phyloP scores from a whole-genome alignment of 163 green algal genomes.

The Scenedesmus sp. region DNA sequence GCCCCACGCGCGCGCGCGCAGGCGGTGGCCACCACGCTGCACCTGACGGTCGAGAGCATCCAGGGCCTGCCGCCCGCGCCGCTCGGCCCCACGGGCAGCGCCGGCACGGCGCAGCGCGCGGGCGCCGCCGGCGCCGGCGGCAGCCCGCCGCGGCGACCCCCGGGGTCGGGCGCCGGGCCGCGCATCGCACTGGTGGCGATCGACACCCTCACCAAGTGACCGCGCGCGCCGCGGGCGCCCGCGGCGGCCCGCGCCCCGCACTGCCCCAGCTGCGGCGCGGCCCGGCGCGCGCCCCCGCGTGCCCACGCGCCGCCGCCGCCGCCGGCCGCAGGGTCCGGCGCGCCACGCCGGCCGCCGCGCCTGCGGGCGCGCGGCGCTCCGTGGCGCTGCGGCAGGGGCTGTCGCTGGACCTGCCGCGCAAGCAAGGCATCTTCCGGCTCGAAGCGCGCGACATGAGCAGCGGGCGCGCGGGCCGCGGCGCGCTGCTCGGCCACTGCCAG shows the following conservation, averaged over 20 bases:
- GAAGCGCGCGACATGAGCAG: slow-evolving; percentile 20
- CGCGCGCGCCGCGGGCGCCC: too few relatives aligned
- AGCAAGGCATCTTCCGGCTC: slow-evolving; percentile 47
- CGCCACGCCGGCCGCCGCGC: background rate
- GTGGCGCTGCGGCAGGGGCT: slow-evolving; percentile 35
- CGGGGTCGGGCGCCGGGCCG: background rate
- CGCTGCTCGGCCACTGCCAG: slow-evolving; percentile 42
- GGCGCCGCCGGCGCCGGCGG: slow-evolving; percentile 18
- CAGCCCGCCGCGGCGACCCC: slow-evolving; percentile 2
- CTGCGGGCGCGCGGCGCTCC: background rate
- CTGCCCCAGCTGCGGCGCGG: too few relatives aligned
- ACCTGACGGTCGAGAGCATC: slow-evolving; percentile 52
- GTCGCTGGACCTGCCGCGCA: slow-evolving; percentile 42
- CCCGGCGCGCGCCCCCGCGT: too few relatives aligned
- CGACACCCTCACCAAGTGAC: too few relatives aligned
- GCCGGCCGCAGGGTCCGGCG: background rate
- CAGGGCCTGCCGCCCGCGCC: slow-evolving; percentile 10
- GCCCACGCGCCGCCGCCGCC: too few relatives aligned
- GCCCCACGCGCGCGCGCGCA: background rate
- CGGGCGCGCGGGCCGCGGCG: background rate
- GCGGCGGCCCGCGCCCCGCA: too few relatives aligned
- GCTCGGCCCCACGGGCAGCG: slow-evolving; percentile 12
- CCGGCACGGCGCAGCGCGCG: background rate
- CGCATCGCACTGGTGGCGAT: slow-evolving; percentile 4
- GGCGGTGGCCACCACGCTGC: slow-evolving; percentile 53